Conservation (phyloP, 805 yeast genomes). For the Starmerella tilneyi region DNA sequence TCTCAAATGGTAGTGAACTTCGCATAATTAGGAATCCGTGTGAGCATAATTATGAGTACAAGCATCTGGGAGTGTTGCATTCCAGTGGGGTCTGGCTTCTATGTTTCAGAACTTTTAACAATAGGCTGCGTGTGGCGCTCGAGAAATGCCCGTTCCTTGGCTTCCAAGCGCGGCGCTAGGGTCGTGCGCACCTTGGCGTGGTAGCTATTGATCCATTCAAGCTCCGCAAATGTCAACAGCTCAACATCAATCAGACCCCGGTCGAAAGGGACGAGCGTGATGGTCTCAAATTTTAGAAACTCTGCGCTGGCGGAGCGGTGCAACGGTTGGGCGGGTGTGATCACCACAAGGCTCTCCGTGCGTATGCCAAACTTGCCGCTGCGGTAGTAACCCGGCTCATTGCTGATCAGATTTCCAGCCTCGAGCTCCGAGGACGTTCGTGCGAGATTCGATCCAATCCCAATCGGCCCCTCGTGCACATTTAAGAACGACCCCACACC, state of each 20-base stretch:
- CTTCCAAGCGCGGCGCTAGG: conserved; percentile 42
- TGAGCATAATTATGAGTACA: no score
- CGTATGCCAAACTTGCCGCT: conserved; percentile 87
- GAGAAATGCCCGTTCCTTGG: conserved; percentile 61
- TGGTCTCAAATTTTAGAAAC: conserved; percentile 66
- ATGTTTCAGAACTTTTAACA: no score
- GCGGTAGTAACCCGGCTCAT: conserved; percentile 90
- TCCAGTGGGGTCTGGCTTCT: no score
- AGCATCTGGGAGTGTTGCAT: no score
- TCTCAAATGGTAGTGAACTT: no score
- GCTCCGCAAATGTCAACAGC: conserved; percentile 52
- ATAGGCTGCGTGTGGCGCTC: conserved; percentile 14
- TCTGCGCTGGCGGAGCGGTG: conserved; percentile 39
- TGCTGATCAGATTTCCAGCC: conserved; percentile 68
- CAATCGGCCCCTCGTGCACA: conserved; percentile 93
- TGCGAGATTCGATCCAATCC: conserved; percentile 38
- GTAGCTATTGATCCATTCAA: conserved; percentile 56
- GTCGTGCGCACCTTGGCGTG: conserved; percentile 48
- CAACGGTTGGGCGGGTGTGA: conserved; percentile 35
- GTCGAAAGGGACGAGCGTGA: conserved; percentile 79
- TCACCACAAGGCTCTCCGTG: conserved; percentile 71
- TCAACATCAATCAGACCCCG: conserved; percentile 53
- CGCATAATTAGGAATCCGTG: no score
- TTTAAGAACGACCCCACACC: conserved; percentile 88
- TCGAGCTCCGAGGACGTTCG: conserved; percentile 41